Evolutionary conservation across 495 filamentous ascomycete species (phyloP).

Genomic region (Melanomma pulvis-pyrius): DNA sequence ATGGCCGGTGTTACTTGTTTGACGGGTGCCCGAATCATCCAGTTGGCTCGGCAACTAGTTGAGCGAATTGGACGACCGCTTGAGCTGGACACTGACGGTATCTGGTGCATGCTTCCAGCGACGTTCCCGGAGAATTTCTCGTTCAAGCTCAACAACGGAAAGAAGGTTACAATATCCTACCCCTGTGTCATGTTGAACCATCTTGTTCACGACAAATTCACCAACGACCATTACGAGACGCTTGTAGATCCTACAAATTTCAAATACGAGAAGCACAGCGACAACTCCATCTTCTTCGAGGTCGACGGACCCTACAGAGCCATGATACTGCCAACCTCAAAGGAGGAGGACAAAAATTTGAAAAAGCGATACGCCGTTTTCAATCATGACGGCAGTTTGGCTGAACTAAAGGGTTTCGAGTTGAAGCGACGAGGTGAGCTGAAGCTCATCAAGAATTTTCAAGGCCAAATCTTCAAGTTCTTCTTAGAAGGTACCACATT

Average conservation of each 20-base stretch:
- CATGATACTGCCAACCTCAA: conserved; percentile 96
- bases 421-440: conserved; percentile 97
- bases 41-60: conserved; percentile 91
- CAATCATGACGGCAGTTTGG: conserved; percentile 93
- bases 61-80: conserved; percentile 91
- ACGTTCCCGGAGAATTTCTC: conserved; percentile 97
- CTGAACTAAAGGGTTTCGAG: conserved; percentile 98
- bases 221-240: conserved; percentile 95
- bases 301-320: conserved; percentile 96
- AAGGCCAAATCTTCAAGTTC: conserved; percentile 98
- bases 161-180: conserved; percentile 93
- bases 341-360: conserved; percentile 98
- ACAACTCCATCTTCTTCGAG: conserved; percentile 99
- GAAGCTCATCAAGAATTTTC: conserved; percentile 99
- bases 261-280: conserved; percentile 92
- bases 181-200: conserved; percentile 99
- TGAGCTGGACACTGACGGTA: conserved; percentile 99
- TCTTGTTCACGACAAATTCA: conserved; percentile 91
- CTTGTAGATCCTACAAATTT: conserved; percentile 76
- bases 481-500: conserved; percentile 90
- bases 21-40: conserved; percentile 95
- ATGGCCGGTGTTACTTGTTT: conserved; percentile 99
- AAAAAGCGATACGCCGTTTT: conserved; percentile 99
- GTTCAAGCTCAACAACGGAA: conserved; percentile 91
- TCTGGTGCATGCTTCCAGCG: conserved; percentile 99